Evolutionary conservation across 352 stramenopile species (phyloP).

Genomic region (Phytophthora ohioensis): DNA sequence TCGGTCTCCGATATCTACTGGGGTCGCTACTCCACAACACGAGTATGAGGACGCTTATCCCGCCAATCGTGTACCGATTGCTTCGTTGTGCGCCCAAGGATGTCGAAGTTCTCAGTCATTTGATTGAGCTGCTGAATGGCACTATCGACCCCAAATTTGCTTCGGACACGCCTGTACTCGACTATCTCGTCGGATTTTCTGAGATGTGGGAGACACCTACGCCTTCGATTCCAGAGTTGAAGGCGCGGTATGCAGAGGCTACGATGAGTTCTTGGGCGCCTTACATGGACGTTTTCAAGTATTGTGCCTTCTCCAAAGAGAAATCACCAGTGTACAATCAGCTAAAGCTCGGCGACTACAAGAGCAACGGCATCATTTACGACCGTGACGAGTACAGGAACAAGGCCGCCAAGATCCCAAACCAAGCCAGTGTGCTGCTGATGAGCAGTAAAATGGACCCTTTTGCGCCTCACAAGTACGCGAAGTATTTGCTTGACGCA

Average conservation of each 20-base stretch:
- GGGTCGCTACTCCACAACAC: neutral
- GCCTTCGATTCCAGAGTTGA: neutral
- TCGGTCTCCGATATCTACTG: neutral
- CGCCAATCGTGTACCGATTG: neutral
- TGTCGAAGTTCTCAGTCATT: neutral
- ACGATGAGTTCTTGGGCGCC: neutral
- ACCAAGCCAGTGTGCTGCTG: slow-evolving; percentile 1
- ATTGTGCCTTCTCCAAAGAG: slow-evolving; percentile 10
- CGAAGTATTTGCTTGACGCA: neutral
- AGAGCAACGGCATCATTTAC: neutral
- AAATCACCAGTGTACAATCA: neutral
- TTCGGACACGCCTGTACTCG: neutral
- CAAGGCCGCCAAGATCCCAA: slow-evolving; percentile 7
- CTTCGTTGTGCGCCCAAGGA: slow-evolving; percentile 2
- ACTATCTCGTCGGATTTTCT: neutral
- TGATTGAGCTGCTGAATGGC: too few relatives aligned
- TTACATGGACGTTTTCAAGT: neutral
- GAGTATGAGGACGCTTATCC: neutral
- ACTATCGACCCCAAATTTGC: neutral
- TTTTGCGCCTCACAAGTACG: neutral
- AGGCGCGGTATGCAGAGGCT: neutral
- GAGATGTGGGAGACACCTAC: slow-evolving; percentile 5
- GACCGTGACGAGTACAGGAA: neutral
- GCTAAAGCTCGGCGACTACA: too few relatives aligned
- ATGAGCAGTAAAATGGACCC: slow-evolving; percentile 3